A percentile compares a stretch with the other conserved stretches of the same genome.
Conservation (phyloP, 2,329 filamentous ascomycete species). For the Davidsoniella virescens region DNA sequence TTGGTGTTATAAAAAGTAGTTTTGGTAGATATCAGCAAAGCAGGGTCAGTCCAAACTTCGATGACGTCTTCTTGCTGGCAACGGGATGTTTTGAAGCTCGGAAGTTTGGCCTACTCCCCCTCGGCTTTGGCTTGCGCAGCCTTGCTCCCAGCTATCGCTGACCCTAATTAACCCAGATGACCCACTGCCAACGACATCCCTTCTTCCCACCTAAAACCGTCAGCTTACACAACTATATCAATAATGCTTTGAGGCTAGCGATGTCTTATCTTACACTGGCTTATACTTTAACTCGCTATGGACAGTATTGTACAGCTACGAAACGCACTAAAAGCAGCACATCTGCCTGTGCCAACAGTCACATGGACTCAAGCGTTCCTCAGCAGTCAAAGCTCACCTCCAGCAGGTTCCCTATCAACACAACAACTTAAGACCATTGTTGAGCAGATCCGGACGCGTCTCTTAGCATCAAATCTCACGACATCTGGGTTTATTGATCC, state of each 20-base stretch:
- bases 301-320: constrained; percentile 32
- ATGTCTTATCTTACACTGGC: not conserved
- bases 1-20: not conserved
- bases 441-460: constrained; percentile 64
- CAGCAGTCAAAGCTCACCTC: constrained; percentile 23
- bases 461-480: constrained; percentile 65
- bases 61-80: not conserved
- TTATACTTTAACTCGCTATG: constrained; percentile 16
- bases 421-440: constrained; percentile 28
- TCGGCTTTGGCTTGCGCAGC: not conserved
- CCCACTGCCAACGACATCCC: not conserved
- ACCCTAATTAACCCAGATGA: not conserved
- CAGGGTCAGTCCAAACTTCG: no score
- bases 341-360: constrained; percentile 34
- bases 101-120: not conserved
- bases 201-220: not conserved
- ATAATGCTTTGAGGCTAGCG: no score
- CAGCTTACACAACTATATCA: no score
- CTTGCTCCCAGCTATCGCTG: not conserved
- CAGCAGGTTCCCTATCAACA: no score
- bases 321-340: constrained; percentile 32
- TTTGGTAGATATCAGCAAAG: no score
- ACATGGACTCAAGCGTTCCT: constrained; percentile 51
- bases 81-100: not conserved
- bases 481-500: constrained; percentile 35